Evolutionary conservation across 129 eudicot species (phyloP).

Genomic region (Centella asiatica): DNA sequence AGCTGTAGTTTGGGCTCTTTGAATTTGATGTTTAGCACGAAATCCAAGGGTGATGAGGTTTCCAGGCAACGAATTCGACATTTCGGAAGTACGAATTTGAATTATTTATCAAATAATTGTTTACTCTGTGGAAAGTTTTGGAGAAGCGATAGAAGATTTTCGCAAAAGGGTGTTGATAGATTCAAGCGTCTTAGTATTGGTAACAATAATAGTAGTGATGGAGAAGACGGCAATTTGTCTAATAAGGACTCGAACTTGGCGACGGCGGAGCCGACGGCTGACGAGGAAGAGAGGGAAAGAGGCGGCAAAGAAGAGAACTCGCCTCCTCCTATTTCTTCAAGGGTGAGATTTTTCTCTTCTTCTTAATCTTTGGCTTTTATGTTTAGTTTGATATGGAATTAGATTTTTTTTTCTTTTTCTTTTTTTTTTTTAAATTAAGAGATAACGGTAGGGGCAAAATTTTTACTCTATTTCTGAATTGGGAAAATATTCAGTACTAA

Average conservation of each 20-base stretch:
- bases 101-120: constrained; percentile 12
- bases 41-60: constrained; percentile 16
- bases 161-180: constrained; percentile 22
- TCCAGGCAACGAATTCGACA: constrained; percentile 13
- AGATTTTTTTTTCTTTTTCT: not conserved
- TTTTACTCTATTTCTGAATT: too few relatives aligned
- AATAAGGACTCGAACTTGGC: constrained; percentile 60
- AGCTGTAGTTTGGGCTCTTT: constrained; percentile 37
- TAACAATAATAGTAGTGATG: constrained; percentile 23
- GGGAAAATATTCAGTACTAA: too few relatives aligned
- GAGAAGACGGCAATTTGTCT: constrained; percentile 28
- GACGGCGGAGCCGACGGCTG: constrained; percentile 32
- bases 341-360: constrained; percentile 34
- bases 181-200: constrained; percentile 35
- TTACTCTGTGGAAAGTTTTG: constrained; percentile 23
- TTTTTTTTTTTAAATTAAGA: too few relatives aligned
- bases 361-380: not conserved
- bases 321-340: constrained; percentile 37
- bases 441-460: too few relatives aligned
- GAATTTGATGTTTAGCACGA: constrained; percentile 22
- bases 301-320: constrained; percentile 18
- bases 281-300: constrained; percentile 20
- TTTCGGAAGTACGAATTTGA: constrained; percentile 5
- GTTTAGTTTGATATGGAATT: not conserved
- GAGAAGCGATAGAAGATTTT: constrained; percentile 17